These are phyloP conservation scores for Cordyceps tenuipes DNA, from an alignment of 2,329 filamentous ascomycete genomes.

Conservation along the genomic window DNA sequence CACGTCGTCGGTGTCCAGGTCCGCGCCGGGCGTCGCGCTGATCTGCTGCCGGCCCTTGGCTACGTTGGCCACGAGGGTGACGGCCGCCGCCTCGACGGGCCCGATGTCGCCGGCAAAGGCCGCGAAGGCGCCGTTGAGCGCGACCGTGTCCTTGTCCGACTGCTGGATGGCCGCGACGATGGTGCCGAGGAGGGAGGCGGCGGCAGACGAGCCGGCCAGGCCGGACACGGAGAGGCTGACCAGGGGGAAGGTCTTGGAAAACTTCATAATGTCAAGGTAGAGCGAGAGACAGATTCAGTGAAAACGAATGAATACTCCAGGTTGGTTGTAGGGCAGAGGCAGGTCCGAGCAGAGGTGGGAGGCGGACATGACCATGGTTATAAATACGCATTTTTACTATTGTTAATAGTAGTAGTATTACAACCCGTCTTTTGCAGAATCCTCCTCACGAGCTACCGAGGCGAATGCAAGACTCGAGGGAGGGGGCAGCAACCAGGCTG, in stretches of 20 bases:
- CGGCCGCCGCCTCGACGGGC: background rate
- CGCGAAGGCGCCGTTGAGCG: background rate
- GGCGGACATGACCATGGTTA: background rate
- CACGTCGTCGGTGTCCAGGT: background rate
- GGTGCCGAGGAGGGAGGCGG: background rate
- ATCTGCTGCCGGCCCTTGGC: background rate
- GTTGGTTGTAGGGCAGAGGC: background rate
- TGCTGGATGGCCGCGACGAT: background rate
- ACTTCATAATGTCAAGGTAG: constrained; percentile 1
- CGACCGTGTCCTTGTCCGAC: background rate
- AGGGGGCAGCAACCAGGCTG: background rate
- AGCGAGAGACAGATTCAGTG: background rate
- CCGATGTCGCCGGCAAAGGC: background rate
- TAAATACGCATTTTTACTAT: background rate
- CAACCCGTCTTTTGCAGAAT: no score
- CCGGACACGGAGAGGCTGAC: background rate
- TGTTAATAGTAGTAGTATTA: no score
- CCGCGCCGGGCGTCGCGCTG: background rate
- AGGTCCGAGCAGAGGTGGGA: background rate
- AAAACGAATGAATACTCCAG: background rate
- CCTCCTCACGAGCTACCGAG: constrained; percentile 8
- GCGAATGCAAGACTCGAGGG: background rate
- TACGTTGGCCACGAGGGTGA: background rate
- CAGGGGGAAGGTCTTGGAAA: background rate
- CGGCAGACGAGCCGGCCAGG: no score